Evolutionary conservation across 2,329 filamentous ascomycete species (phyloP), one percentile per base, ranked within the genome.

Genomic region (Alternaria incomplexa): DNA sequence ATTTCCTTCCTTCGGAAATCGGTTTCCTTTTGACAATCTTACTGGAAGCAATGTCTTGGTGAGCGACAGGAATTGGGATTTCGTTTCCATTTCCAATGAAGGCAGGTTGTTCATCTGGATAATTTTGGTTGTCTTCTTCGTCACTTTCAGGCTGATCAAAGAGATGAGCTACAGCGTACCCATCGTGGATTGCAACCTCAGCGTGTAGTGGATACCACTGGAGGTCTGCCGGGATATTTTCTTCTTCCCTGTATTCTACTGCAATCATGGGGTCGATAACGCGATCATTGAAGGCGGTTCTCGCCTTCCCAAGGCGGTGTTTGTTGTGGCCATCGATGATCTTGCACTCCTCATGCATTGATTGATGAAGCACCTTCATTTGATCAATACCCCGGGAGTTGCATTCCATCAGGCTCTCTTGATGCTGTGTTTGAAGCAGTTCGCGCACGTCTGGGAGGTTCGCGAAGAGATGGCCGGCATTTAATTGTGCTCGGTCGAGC

Each of bases 291-390:
- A 62, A 62, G 6, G n/a, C 12, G 23, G 55, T 47, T 13, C 46
- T 20, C 11, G 51, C 56, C 9, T 59, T 48, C 9, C 62, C 61
- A 4, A 70, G 45, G n/a, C 69, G 62, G 45, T 66, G 61, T 26
- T 60, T 62, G 28, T 70, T 70, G 44, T 64, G 67, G 8, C 61
- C 64, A 15, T 61, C 44, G 11, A 72, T n/a, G 11, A 58, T 40
- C 1, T 3, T 13, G 10, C 46, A 43, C 54, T 72, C 69, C 2
- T 11, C 28, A 1, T 12, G 15, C 17, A 69, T 12, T 20, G 44
- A 45, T 20, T 55, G 28, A 6, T 52, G 8, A 9, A 72, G 40
- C 6, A 67, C 12, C 2, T 56, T 17, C 17, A 61, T 54, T 4
- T 50, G 56, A 11, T 53, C 30, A n/a, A 50, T 22, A 3, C 51